A percentile compares a stretch with the other conserved stretches of the same genome.
Evolutionary conservation across 2,329 filamentous ascomycete genomes (phyloP).

Genomic region (Arthrobotrys pseudoclavata): DNA sequence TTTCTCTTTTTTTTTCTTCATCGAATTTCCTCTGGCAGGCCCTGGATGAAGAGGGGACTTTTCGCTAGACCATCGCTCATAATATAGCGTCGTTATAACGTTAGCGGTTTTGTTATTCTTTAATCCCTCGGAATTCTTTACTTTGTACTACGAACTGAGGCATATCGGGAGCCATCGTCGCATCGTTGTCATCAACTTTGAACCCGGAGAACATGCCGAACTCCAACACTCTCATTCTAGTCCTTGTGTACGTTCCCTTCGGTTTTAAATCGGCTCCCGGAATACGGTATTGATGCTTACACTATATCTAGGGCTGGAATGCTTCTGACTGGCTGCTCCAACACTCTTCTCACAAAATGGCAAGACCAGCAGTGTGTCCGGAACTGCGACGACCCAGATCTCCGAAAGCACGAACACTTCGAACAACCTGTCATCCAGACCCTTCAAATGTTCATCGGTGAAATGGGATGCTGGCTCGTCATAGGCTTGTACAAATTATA

Average conservation of each 20-base stretch:
- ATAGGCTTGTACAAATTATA: slow-evolving; percentile 79
- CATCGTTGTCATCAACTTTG: slow-evolving; percentile 21
- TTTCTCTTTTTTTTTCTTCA: slow-evolving; percentile 5
- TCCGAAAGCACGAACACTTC: slow-evolving; percentile 78
- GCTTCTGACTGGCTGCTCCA: slow-evolving; percentile 73
- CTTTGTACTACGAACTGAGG: slow-evolving; percentile 14
- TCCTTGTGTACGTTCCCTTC: slow-evolving; percentile 44
- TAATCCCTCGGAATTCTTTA: slow-evolving; percentile 16
- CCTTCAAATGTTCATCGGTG: slow-evolving; percentile 96
- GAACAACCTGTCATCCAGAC: slow-evolving; percentile 97
- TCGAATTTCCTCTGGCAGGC: slow-evolving; percentile 36
- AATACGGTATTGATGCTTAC: background rate
- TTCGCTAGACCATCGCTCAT: background rate
- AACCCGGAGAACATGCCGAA: slow-evolving; percentile 18
- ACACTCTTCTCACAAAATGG: slow-evolving; percentile 96
- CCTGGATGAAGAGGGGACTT: slow-evolving; percentile 13
- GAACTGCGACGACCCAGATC: slow-evolving; percentile 81
- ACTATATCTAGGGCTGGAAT: slow-evolving; percentile 68
- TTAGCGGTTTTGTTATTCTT: background rate
- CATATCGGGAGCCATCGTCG: slow-evolving; percentile 17
- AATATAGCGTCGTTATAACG: background rate
- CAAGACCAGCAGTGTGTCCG: slow-evolving; percentile 99
- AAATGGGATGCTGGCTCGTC: slow-evolving; percentile 96
- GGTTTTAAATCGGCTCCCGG: background rate
- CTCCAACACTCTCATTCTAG: slow-evolving; percentile 53